phyloP scores from a whole-genome alignment of 192 early-diverging fungal species.

The Coemansia sp. region DNA sequence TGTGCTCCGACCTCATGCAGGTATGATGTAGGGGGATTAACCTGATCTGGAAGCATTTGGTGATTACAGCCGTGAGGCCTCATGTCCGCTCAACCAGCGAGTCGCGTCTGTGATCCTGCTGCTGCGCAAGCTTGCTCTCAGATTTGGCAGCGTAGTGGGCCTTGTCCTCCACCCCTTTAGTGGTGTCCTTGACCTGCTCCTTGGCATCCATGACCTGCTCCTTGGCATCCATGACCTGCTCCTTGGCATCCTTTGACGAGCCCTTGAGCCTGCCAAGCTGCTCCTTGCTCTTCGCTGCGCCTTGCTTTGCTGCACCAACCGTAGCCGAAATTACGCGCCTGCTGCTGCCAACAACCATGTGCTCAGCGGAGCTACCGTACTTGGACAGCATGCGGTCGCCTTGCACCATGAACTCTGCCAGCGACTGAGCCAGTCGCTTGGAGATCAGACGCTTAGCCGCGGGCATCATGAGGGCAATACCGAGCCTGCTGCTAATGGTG shows the following conservation, averaged over 20 bases:
- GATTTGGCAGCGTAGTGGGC: not conserved
- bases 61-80: not conserved
- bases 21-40: not conserved
- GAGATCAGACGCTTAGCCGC: slow-evolving; percentile 35
- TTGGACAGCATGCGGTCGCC: slow-evolving; percentile 35
- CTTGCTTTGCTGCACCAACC: slow-evolving; percentile 20
- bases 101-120: slow-evolving; percentile 17
- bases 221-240: not conserved
- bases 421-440: slow-evolving; percentile 25
- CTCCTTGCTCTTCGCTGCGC: slow-evolving; percentile 27
- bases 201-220: slow-evolving; percentile 4
- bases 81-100: slow-evolving; percentile 12
- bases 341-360: slow-evolving; percentile 9
- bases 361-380: slow-evolving; percentile 26
- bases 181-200: not conserved
- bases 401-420: slow-evolving; percentile 25
- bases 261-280: slow-evolving; percentile 5
- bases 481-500: slow-evolving; percentile 31
- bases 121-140: slow-evolving; percentile 24
- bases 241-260: slow-evolving; percentile 9
- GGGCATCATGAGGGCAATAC: slow-evolving; percentile 31
- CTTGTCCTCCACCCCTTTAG: not conserved
- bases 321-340: slow-evolving; percentile 27
- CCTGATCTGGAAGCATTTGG: not conserved
- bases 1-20: not conserved